Conservation (phyloP, 495 filamentous ascomycete species). For the Neurospora sp. region DNA sequence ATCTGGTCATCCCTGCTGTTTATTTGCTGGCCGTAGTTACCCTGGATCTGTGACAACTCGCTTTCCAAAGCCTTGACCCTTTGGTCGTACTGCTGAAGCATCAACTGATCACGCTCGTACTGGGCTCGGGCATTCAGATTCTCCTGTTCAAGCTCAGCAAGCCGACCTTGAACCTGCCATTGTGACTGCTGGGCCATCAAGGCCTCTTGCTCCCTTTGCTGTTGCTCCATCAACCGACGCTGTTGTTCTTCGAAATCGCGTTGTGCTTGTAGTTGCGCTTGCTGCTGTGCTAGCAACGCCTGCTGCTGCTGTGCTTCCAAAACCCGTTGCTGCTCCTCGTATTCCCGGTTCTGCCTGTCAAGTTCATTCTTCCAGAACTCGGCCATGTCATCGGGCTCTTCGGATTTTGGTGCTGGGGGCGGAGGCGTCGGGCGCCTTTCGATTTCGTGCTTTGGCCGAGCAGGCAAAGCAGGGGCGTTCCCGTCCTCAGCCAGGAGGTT, state of each 20-base stretch:
- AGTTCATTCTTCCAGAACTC: constrained; percentile 98
- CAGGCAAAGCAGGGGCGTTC: constrained; percentile 70
- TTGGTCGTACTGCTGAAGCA: constrained; percentile 93
- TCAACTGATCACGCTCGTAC: constrained; percentile 90
- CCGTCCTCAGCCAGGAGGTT: constrained; percentile 79
- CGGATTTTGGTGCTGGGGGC: constrained; percentile 46
- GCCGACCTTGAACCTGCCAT: constrained; percentile 82
- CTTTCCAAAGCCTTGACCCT: constrained; percentile 85
- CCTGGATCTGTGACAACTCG: constrained; percentile 72
- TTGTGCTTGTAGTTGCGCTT: constrained; percentile 72
- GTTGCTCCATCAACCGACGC: constrained; percentile 75
- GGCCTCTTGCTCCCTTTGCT: constrained; percentile 82
- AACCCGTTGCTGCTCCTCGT: constrained; percentile 82
- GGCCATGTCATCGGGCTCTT: constrained; percentile 88
- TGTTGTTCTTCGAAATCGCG: constrained; percentile 94
- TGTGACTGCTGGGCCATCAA: constrained; percentile 77
- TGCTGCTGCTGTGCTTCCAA: constrained; percentile 75
- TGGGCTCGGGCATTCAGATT: constrained; percentile 90
- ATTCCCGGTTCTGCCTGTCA: constrained; percentile 80
- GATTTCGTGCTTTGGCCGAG: constrained; percentile 65
- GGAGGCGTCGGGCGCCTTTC: constrained; percentile 55
- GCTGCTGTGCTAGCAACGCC: constrained; percentile 53
- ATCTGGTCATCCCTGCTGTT: constrained; percentile 92
- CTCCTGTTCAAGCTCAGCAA: constrained; percentile 90
- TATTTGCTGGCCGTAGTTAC: constrained; percentile 75